Evolutionary conservation across 768 basidiomycete genomes (phyloP).

Genomic region (Gelatoporia subvermispora): DNA sequence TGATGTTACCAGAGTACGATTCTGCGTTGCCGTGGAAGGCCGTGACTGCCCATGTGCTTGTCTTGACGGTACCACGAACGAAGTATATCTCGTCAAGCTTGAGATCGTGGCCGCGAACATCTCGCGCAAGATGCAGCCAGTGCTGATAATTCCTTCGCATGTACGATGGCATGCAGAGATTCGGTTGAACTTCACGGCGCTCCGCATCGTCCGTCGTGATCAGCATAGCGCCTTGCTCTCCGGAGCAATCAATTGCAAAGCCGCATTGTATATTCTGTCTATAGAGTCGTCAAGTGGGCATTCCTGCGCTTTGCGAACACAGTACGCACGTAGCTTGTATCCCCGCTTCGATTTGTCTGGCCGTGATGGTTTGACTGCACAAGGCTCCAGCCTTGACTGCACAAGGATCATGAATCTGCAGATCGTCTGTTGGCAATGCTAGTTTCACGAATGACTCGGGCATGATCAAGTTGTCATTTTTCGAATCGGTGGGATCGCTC

Average conservation of each 20-base stretch:
- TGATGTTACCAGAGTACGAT: too few species aligned
- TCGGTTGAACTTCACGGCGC: background rate
- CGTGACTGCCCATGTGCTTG: slow-evolving; percentile 11
- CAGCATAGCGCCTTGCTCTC: slow-evolving; percentile 8
- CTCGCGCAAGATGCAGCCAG: slow-evolving; percentile 8
- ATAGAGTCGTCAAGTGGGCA: too few species aligned
- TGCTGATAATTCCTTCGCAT: slow-evolving; percentile 3
- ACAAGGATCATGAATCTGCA: background rate
- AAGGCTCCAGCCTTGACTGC: background rate
- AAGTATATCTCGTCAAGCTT: slow-evolving; percentile 7
- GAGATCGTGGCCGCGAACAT: slow-evolving; percentile 1
- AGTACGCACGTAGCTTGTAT: background rate
- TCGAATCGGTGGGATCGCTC: slow-evolving; percentile 1
- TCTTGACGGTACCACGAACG: slow-evolving; percentile 12
- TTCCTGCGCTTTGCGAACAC: background rate
- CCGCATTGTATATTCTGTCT: background rate
- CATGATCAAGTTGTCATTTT: slow-evolving; percentile 3
- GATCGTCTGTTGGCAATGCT: background rate
- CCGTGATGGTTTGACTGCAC: slow-evolving; percentile 2
- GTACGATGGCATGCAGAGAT: background rate
- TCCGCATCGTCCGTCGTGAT: background rate
- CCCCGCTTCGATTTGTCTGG: background rate
- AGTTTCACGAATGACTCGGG: slow-evolving; percentile 7
- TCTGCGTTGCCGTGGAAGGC: slow-evolving; percentile 1
- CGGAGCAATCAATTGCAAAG: slow-evolving; percentile 2